Evolutionary conservation across 805 yeast genomes (phyloP).

Genomic region (Wickerhamomyces bovis): DNA sequence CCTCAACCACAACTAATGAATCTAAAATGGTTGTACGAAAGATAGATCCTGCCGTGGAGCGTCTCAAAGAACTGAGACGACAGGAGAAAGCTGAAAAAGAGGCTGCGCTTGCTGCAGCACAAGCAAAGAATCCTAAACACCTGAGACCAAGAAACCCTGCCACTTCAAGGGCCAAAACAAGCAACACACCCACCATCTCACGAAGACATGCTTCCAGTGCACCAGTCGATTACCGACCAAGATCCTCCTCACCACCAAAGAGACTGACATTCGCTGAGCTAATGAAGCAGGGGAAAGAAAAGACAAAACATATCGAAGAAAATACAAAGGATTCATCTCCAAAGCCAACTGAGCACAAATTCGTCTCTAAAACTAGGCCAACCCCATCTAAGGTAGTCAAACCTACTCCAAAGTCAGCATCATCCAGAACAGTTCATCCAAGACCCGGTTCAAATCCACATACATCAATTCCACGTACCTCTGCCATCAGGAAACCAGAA

Average conservation of each 20-base stretch:
- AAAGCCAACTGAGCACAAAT: slow-evolving; percentile 4
- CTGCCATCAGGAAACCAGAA: not conserved
- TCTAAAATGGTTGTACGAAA: slow-evolving; percentile 15
- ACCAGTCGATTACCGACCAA: not conserved
- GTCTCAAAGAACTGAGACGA: slow-evolving; percentile 61
- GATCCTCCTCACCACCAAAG: slow-evolving; percentile 26
- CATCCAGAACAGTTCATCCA: not conserved
- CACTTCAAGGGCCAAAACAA: slow-evolving; percentile 9
- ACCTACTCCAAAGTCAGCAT: not conserved
- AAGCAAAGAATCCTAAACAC: slow-evolving; percentile 8
- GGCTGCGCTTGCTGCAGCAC: slow-evolving; percentile 22
- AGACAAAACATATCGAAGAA: slow-evolving; percentile 12
- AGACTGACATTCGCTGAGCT: slow-evolving; percentile 49
- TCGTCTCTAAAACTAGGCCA: slow-evolving; percentile 9
- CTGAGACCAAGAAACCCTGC: slow-evolving; percentile 1
- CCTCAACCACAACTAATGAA: not conserved
- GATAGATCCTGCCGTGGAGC: slow-evolving; percentile 65
- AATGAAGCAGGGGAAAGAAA: slow-evolving; percentile 51
- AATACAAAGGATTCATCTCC: slow-evolving; percentile 17
- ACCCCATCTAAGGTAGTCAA: not conserved
- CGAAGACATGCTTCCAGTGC: not conserved
- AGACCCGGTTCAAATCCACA: not conserved
- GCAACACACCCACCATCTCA: slow-evolving; percentile 2
- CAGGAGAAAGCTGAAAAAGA: slow-evolving; percentile 41
- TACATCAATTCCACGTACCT: not conserved